These are phyloP conservation scores for Starmera dryadoides DNA, from an alignment of 805 yeast genomes.

Conservation along the genomic window DNA sequence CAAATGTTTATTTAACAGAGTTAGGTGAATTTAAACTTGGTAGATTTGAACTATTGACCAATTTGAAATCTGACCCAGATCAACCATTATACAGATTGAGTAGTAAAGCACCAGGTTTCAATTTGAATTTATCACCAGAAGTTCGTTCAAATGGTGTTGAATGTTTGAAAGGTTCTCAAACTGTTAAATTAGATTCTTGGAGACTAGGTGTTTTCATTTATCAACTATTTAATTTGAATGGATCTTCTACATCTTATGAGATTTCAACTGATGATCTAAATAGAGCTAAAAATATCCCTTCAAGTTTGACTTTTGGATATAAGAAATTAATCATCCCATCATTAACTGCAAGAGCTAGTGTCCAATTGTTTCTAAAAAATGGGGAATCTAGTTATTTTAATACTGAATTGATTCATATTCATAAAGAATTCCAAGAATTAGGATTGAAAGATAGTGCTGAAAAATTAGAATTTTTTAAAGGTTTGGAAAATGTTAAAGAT, in stretches of 20 bases:
- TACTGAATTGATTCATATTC: conserved; percentile 44
- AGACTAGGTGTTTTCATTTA: conserved; percentile 51
- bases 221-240: conserved; percentile 37
- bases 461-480: conserved; percentile 38
- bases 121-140: conserved; percentile 46
- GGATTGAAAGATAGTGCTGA: conserved; percentile 46
- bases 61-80: conserved; percentile 27
- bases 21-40: conserved; percentile 80
- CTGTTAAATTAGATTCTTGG: conserved; percentile 55
- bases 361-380: conserved; percentile 19
- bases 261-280: conserved; percentile 5
- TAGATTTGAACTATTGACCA: conserved; percentile 68
- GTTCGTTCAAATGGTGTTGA: conserved; percentile 37
- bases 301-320: conserved; percentile 26
- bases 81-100: conserved; percentile 28
- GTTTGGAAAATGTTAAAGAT: conserved; percentile 25
- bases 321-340: conserved; percentile 33
- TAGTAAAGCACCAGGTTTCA: conserved; percentile 24
- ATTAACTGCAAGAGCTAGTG: conserved; percentile 31
- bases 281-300: conserved; percentile 26
- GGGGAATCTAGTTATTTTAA: conserved; percentile 20
- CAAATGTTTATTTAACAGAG: conserved; percentile 57
- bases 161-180: conserved; percentile 23
- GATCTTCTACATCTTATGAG: conserved; percentile 11
- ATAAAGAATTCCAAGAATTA: conserved; percentile 47